Conservation (phyloP, 2,329 filamentous ascomycete genomes). For the Fusarium sp. region DNA sequence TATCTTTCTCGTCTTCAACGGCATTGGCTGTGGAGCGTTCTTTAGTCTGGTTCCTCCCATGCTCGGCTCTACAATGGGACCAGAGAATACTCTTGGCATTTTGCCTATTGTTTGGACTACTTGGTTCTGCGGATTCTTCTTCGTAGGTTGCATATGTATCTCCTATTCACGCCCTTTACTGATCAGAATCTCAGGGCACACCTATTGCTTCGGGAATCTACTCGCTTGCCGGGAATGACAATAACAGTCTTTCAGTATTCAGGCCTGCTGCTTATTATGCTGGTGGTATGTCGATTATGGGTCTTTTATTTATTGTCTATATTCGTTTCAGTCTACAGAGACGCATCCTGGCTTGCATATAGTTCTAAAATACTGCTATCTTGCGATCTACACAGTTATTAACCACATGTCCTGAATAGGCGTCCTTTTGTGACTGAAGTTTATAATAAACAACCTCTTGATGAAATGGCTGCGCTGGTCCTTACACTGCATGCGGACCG, state of each 20-base stretch:
- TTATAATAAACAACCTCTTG: rapidly evolving
- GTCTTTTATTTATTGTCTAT: constrained; percentile 17
- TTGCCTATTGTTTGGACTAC: constrained; percentile 45
- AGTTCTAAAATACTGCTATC: not conserved
- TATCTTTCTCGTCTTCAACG: constrained; percentile 40
- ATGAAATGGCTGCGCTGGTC: too few species aligned
- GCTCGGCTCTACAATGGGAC: constrained; percentile 41
- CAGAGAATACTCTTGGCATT: constrained; percentile 37
- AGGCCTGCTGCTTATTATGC: constrained; percentile 36
- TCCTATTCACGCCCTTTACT: rapidly evolving
- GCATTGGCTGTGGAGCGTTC: constrained; percentile 45
- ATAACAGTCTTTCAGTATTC: constrained; percentile 1
- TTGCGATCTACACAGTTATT: not conserved
- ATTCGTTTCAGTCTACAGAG: constrained; percentile 21
- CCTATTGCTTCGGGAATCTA: constrained; percentile 40
- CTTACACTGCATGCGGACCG: too few species aligned
- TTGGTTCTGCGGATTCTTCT: constrained; percentile 47
- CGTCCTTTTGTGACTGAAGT: too few species aligned
- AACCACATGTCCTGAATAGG: rapidly evolving
- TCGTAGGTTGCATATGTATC: constrained; percentile 12
- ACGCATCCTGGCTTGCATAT: not conserved
- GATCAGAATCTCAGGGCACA: constrained; percentile 17
- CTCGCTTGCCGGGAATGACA: not conserved
- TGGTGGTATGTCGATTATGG: constrained; percentile 26
- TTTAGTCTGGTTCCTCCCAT: constrained; percentile 46